Percentiles rank a stretch among this genome's conserved stretches.
Evolutionary conservation across 208 protist species (phyloP).

Genomic region (Crithidia brevicula): DNA sequence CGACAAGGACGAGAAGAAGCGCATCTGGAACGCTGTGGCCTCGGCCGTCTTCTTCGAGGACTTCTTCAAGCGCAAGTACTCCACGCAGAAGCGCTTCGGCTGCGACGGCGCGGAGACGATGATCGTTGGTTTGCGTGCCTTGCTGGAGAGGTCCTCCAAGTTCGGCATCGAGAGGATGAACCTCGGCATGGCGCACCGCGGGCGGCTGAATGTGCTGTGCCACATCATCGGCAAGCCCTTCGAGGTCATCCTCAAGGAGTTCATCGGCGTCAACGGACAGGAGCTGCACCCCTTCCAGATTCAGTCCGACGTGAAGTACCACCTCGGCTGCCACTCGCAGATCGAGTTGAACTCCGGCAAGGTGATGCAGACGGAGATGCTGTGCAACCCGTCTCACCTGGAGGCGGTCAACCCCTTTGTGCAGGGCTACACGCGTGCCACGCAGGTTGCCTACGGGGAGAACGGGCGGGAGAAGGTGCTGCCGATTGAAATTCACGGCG

Average conservation of each 20-base stretch:
- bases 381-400: conserved; percentile 99
- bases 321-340: conserved; percentile 93
- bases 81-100: conserved; percentile 97
- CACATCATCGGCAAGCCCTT: conserved; percentile 98
- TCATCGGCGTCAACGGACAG: conserved; percentile 69
- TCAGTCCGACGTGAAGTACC: conserved; percentile 99
- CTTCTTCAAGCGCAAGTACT: conserved; percentile 95
- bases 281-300: conserved; percentile 92
- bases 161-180: conserved; percentile 94
- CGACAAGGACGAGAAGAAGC: conserved; percentile 82
- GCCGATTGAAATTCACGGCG: conserved; percentile 97
- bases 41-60: conserved; percentile 96
- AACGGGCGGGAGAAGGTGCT: conserved; percentile 70
- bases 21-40: conserved; percentile 90
- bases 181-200: conserved; percentile 99
- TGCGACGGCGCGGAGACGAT: conserved; percentile 96
- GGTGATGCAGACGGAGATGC: conserved; percentile 94
- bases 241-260: conserved; percentile 92
- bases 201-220: conserved; percentile 96
- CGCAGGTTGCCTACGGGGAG: conserved; percentile 84
- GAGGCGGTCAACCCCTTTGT: conserved; percentile 99
- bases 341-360: conserved; percentile 75
- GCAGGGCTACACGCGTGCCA: conserved; percentile 96
- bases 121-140: conserved; percentile 94
- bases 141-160: conserved; percentile 88